Conservation (phyloP, 108 stramenopile genomes). For the Skeletonema costatum region DNA sequence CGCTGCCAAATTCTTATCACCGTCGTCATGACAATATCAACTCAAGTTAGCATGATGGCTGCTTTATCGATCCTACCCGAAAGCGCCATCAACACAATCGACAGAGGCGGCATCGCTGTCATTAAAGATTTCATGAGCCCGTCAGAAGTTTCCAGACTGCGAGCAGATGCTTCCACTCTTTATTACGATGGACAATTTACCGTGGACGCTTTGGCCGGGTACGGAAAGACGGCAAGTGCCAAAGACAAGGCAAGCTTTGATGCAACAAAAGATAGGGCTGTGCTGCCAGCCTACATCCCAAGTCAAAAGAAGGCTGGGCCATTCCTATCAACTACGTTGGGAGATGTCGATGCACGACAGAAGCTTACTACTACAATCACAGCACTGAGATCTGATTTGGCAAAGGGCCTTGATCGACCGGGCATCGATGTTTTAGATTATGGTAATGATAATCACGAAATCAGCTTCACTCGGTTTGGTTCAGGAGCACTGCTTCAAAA, state of each 20-base stretch:
- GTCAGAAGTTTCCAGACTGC: constrained; percentile 33
- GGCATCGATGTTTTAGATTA: constrained; percentile 29
- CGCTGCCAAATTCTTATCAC: neutral
- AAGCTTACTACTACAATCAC: constrained; percentile 40
- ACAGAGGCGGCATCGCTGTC: constrained; percentile 55
- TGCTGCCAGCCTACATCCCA: constrained; percentile 41
- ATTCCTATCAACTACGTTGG: constrained; percentile 22
- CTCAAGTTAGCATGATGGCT: neutral
- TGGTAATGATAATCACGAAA: constrained; percentile 57
- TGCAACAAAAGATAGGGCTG: constrained; percentile 62
- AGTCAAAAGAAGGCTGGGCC: constrained; percentile 38
- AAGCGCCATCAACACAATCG: constrained; percentile 43
- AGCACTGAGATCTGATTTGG: constrained; percentile 46
- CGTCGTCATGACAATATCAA: neutral
- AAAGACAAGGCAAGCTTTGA: constrained; percentile 53
- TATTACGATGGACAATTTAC: constrained; percentile 43
- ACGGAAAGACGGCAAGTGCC: constrained; percentile 21
- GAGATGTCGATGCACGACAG: constrained; percentile 32
- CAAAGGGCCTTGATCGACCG: constrained; percentile 54
- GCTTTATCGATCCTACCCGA: constrained; percentile 14
- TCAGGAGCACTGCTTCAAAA: constrained; percentile 63
- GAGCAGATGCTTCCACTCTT: constrained; percentile 51
- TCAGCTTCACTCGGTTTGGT: constrained; percentile 67
- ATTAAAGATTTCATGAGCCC: constrained; percentile 55
- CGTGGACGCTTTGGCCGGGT: constrained; percentile 60